phyloP scores from a whole-genome alignment of 192 early-diverging fungal genomes.

The Spinellus fusiger region DNA sequence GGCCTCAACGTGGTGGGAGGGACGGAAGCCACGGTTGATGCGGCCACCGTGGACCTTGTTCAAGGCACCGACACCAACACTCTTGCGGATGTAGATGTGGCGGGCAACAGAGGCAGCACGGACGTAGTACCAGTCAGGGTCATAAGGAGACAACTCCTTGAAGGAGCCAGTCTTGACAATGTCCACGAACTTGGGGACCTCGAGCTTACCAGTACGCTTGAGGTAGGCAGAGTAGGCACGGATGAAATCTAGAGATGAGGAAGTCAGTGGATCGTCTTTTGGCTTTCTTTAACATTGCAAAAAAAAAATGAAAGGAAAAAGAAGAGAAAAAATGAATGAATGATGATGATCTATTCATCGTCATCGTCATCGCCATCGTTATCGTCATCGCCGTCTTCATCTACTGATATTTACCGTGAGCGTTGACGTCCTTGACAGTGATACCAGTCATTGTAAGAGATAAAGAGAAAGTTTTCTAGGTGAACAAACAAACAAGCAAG shows the following conservation, averaged over 20 bases:
- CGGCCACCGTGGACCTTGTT: constrained; percentile 91
- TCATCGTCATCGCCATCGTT: too few species aligned
- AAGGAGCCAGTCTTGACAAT: constrained; percentile 94
- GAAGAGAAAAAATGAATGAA: not conserved
- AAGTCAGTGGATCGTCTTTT: not conserved
- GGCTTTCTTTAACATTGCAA: not conserved
- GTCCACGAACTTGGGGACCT: constrained; percentile 99
- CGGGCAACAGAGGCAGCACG: constrained; percentile 95
- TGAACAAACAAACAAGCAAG: not conserved
- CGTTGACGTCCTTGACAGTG: constrained; percentile 96
- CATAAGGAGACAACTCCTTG: constrained; percentile 98
- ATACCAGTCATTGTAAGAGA: constrained; percentile 49
- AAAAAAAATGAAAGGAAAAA: not conserved
- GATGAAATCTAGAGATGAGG: constrained; percentile 61
- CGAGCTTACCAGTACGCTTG: constrained; percentile 97
- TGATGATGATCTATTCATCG: too few species aligned
- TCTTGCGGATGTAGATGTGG: constrained; percentile 95
- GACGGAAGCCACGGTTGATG: constrained; percentile 89
- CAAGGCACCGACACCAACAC: constrained; percentile 91
- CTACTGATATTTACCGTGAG: constrained; percentile 51
- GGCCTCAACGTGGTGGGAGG: constrained; percentile 81
- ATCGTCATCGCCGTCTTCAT: not conserved
- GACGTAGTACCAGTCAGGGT: constrained; percentile 99
- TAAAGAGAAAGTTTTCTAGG: constrained; percentile 6
- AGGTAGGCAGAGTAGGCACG: constrained; percentile 98